phyloP scores from a whole-genome alignment of 2,329 filamentous ascomycete species.

The Penicillium vulpinum region DNA sequence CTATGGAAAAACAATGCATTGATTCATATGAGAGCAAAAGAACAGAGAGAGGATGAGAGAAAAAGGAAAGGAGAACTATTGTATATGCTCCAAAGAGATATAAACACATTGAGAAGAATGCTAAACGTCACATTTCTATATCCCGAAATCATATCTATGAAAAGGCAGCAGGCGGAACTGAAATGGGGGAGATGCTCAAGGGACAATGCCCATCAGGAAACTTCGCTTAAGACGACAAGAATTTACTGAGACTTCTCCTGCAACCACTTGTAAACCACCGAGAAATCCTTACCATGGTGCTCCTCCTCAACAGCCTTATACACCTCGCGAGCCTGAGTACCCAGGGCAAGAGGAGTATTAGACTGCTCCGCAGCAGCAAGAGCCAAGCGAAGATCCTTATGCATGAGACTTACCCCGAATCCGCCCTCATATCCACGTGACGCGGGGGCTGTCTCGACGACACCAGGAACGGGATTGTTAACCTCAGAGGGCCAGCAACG shows the following conservation, averaged over 20 bases:
- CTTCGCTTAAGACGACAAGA: background rate
- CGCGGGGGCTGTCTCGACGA: slow-evolving; percentile 74
- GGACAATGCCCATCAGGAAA: background rate
- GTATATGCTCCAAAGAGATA: background rate
- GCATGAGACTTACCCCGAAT: slow-evolving; percentile 76
- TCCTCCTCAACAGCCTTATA: slow-evolving; percentile 66
- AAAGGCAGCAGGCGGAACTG: background rate
- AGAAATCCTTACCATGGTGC: slow-evolving; percentile 74
- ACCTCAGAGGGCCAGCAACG: slow-evolving; percentile 93
- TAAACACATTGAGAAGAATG: background rate
- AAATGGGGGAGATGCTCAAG: background rate
- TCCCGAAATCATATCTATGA: slow-evolving; percentile 2
- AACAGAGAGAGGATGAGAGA: too few relatives aligned
- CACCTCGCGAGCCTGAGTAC: slow-evolving; percentile 61
- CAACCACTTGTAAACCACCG: slow-evolving; percentile 74
- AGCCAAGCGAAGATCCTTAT: slow-evolving; percentile 73
- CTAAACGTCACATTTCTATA: background rate
- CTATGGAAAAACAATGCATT: too few relatives aligned
- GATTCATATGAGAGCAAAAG: too few relatives aligned
- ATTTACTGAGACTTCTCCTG: slow-evolving; percentile 34
- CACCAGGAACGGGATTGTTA: slow-evolving; percentile 91
- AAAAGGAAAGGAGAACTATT: too few relatives aligned
- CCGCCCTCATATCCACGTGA: slow-evolving; percentile 74
- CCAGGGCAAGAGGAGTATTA: slow-evolving; percentile 65
- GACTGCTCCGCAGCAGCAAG: slow-evolving; percentile 70